Percentiles rank a stretch among this genome's conserved stretches.
phyloP scores from a whole-genome alignment of 345 rosid species.

The Syzygium jambos region DNA sequence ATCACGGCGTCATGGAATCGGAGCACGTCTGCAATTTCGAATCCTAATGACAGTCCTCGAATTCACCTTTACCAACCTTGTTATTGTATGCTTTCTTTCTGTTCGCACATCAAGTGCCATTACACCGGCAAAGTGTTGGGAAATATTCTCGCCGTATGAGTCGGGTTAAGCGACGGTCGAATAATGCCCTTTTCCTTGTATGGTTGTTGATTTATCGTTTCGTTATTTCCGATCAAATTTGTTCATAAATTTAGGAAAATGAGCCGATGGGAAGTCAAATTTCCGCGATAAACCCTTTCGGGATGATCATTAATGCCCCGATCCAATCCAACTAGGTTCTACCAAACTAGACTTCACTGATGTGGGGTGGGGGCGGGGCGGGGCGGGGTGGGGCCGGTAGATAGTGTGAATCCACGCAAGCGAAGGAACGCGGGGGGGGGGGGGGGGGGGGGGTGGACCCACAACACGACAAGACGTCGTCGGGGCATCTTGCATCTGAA shows the following conservation, averaged over 20 bases:
- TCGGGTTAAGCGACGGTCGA: neutral
- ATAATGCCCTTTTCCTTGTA: neutral
- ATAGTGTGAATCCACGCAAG: neutral
- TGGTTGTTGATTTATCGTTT: neutral
- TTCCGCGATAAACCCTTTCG: neutral
- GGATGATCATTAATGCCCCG: neutral
- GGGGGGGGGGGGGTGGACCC: neutral
- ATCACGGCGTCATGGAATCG: fast-evolving
- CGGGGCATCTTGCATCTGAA: neutral
- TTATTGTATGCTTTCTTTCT: neutral
- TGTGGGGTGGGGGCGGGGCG: neutral
- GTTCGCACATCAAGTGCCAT: neutral
- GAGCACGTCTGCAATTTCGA: neutral
- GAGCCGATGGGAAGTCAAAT: neutral
- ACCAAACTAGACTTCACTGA: neutral
- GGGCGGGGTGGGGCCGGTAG: neutral
- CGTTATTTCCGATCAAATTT: neutral
- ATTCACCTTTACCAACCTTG: neutral
- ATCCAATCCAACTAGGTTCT: neutral
- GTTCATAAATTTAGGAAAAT: neutral
- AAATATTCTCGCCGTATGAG: neutral
- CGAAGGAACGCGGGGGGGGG: neutral
- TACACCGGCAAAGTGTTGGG: neutral
- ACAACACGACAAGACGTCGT: neutral
- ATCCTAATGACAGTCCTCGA: neutral